Evolutionary conservation across 2,329 filamentous ascomycete genomes (phyloP).

Genomic region (Aureobasidium pullulans): DNA sequence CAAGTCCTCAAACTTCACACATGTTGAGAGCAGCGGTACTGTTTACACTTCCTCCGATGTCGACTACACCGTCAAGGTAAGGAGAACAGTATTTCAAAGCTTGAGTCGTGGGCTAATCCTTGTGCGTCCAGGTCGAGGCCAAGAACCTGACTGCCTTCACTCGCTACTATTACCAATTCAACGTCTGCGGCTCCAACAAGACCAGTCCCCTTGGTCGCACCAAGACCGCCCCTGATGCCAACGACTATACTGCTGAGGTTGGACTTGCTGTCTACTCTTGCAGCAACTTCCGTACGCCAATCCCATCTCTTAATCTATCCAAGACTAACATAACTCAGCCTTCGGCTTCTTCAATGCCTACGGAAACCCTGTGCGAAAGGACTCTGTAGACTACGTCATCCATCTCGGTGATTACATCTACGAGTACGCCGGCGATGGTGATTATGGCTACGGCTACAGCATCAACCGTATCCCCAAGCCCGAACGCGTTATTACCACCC

Average conservation of each 20-base stretch:
- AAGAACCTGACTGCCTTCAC: slow-evolving; percentile 55
- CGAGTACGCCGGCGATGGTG: slow-evolving; percentile 42
- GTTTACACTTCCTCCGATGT: slow-evolving; percentile 66
- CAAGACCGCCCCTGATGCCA: slow-evolving; percentile 57
- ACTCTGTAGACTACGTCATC: slow-evolving; percentile 41
- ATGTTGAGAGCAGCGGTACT: slow-evolving; percentile 48
- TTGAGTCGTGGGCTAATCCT: slow-evolving; percentile 13
- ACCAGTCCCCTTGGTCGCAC: slow-evolving; percentile 58
- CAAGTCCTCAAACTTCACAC: slow-evolving; percentile 38
- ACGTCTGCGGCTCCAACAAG: slow-evolving; percentile 55
- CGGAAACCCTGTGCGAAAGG: slow-evolving; percentile 34
- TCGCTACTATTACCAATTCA: slow-evolving; percentile 64
- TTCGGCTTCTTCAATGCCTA: slow-evolving; percentile 41
- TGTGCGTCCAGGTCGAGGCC: slow-evolving; percentile 51
- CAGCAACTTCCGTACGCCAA: slow-evolving; percentile 53
- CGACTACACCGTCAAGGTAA: slow-evolving; percentile 66
- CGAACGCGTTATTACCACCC: slow-evolving; percentile 43
- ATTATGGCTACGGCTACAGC: slow-evolving; percentile 42
- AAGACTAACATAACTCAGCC: slow-evolving; percentile 19
- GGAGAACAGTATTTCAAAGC: not conserved
- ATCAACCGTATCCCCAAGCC: slow-evolving; percentile 46
- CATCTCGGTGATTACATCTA: slow-evolving; percentile 55
- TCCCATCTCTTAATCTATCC: not conserved
- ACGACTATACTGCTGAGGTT: slow-evolving; percentile 51
- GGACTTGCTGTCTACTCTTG: slow-evolving; percentile 65